These are phyloP conservation scores for Eimeria mitis DNA, from an alignment of 169 alveolate genomes.

Conservation along the genomic window DNA sequence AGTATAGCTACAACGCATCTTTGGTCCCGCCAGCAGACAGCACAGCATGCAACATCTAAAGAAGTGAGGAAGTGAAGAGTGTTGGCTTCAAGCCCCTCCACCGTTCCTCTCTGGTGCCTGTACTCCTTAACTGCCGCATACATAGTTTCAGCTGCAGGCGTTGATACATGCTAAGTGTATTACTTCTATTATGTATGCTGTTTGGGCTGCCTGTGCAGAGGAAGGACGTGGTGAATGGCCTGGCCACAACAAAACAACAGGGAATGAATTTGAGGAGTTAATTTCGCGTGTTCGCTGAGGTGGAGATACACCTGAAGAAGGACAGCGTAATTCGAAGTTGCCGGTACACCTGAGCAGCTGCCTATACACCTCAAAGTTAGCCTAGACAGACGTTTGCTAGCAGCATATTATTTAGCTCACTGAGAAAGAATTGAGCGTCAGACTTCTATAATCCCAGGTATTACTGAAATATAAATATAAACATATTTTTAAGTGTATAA, in stretches of 20 bases:
- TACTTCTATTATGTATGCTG: too few relatives aligned
- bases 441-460: too few relatives aligned
- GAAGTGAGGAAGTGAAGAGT: neutral
- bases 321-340: neutral
- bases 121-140: neutral
- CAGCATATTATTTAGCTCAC: too few relatives aligned
- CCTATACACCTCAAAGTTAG: neutral
- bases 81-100: too few relatives aligned
- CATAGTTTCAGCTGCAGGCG: neutral
- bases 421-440: too few relatives aligned
- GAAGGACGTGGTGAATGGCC: too few relatives aligned
- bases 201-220: neutral
- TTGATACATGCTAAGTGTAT: neutral
- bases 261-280: neutral
- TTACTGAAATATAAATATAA: too few relatives aligned
- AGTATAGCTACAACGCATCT: too few relatives aligned
- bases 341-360: slow-evolving; percentile 31
- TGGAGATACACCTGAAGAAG: neutral
- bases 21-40: too few relatives aligned
- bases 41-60: too few relatives aligned
- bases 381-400: too few relatives aligned
- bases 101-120: neutral
- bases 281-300: neutral
- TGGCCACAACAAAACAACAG: neutral
- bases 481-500: too few relatives aligned